Evolutionary conservation across 1,284 basidiomycete species (phyloP).

Genomic region (Fistulina hepatica): DNA sequence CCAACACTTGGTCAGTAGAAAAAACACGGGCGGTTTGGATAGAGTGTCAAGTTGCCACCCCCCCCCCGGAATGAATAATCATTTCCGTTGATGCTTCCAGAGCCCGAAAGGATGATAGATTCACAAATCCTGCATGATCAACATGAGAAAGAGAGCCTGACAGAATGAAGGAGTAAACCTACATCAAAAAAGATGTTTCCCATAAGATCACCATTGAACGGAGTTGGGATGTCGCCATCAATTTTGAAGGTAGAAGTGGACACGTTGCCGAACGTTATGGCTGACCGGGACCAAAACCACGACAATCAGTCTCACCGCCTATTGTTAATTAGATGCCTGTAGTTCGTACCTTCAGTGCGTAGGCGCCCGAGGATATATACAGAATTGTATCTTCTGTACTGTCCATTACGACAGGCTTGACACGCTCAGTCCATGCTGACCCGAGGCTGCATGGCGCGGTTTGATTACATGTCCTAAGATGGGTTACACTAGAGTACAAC

Average conservation of each 20-base stretch:
- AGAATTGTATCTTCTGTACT: conserved; percentile 14
- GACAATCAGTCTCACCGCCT: no score
- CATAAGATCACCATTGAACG: conserved; percentile 11
- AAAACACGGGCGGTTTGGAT: no score
- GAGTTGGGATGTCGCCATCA: conserved; percentile 13
- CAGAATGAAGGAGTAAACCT: not conserved
- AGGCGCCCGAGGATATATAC: conserved; percentile 14
- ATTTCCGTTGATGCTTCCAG: conserved; percentile 17
- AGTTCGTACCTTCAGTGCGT: conserved; percentile 13
- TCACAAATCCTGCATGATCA: conserved; percentile 15
- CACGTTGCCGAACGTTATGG: conserved; percentile 14
- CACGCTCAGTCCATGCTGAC: conserved; percentile 14
- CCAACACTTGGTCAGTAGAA: not conserved
- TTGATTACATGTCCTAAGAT: no score
- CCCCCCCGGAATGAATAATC: conserved; percentile 16
- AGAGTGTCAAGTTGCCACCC: conserved; percentile 14
- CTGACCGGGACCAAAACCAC: no score
- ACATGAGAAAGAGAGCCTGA: not conserved
- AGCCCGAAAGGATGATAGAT: conserved; percentile 15
- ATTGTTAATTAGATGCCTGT: no score
- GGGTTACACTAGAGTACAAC: no score
- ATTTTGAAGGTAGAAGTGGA: conserved; percentile 16
- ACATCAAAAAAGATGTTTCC: conserved; percentile 18
- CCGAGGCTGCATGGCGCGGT: no score
- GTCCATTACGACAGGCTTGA: no score